Base-by-base conservation (phyloP, 805 yeast genomes). In the Jamesozyma jinghongensis region DNA sequence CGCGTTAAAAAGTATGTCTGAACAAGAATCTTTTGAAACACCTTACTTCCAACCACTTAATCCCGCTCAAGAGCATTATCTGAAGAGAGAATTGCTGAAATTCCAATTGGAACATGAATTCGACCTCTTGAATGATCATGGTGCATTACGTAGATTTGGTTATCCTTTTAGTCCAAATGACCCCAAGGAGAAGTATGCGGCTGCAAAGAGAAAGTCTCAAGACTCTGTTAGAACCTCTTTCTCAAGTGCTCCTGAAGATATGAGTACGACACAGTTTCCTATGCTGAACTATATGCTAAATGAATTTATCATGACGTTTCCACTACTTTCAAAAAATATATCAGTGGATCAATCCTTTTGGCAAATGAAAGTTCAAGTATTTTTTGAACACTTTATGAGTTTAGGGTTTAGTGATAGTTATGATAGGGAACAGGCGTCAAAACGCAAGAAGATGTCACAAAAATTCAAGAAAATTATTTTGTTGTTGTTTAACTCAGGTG, bases 21-120 rank as follows among this genome's bases (percentile, higher is more conserved):
- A 22, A 10, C 10, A 22, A 22, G 26, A 22, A 22, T 22, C 26
- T 6, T 22, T 22, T 22, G 26, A 22, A 22, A 10, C 26, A 7
- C 10, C 26, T 22, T 22, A 22, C 10, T 22, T 10, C 10, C 14
- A 20, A 5, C 34, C 18, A 19, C 40, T 81, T 36, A 62, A 76
- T 12, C 75, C 88, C 3, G 68, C 74, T 0, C 85, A 88, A 57
- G 95, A 86, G 61, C 97, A 90, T 54, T 84, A 82, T 59, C 70
- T 92, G 40, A 90, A 90, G 61, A 77, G 94, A 52, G 88, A 85
- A 61, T 68, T 90, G 14, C 64, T 90, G 20, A 72, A 75, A 46
- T 66, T 72, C 11, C 74, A 83, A 53, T 62, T 87, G 26, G 68
- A 71, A 11, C 55, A 68, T 4, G 98, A 90, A 58, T 66, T 86